A percentile compares a stretch with the other conserved stretches of the same genome.
phyloP scores from a whole-genome alignment of 2,329 filamentous ascomycete genomes.

The Cytospora mali region DNA sequence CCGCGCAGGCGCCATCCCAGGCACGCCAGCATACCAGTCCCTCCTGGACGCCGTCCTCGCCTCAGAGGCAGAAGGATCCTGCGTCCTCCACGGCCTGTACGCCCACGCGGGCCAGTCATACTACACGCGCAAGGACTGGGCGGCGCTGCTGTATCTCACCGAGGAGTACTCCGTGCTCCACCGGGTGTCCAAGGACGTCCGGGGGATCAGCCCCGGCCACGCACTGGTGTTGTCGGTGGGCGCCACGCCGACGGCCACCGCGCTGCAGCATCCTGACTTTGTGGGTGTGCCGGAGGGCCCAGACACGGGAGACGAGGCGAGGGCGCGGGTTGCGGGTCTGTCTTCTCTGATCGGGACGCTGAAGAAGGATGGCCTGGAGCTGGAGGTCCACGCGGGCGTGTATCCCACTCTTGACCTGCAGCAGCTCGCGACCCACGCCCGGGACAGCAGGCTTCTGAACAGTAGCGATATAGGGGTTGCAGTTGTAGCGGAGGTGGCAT shows the following conservation, averaged over 20 bases:
- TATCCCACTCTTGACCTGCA: constrained; percentile 79
- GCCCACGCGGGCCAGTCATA: constrained; percentile 69
- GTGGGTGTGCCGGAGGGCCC: not conserved
- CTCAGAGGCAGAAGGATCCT: constrained; percentile 55
- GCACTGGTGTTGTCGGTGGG: constrained; percentile 67
- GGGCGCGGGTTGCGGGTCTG: constrained; percentile 37
- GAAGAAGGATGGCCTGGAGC: constrained; percentile 43
- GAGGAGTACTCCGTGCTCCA: constrained; percentile 61
- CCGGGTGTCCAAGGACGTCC: constrained; percentile 46
- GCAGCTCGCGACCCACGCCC: constrained; percentile 72
- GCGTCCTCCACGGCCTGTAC: constrained; percentile 39
- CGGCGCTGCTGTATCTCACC: constrained; percentile 60
- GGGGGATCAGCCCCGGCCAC: constrained; percentile 35
- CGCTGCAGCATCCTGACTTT: constrained; percentile 58
- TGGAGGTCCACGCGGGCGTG: constrained; percentile 77
- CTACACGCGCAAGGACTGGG: constrained; percentile 50
- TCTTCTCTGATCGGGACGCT: constrained; percentile 43
- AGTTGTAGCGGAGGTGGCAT: constrained; percentile 72
- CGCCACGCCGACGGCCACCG: constrained; percentile 73
- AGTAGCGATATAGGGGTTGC: constrained; percentile 65
- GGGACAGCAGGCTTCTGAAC: constrained; percentile 45
- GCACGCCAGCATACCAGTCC: constrained; percentile 54
- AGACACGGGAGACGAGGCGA: constrained; percentile 26
- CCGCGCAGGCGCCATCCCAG: constrained; percentile 66
- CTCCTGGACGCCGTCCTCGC: constrained; percentile 58